These are phyloP conservation scores for Fusarium musae DNA, from an alignment of 2,329 filamentous ascomycete genomes.

Conservation along the genomic window DNA sequence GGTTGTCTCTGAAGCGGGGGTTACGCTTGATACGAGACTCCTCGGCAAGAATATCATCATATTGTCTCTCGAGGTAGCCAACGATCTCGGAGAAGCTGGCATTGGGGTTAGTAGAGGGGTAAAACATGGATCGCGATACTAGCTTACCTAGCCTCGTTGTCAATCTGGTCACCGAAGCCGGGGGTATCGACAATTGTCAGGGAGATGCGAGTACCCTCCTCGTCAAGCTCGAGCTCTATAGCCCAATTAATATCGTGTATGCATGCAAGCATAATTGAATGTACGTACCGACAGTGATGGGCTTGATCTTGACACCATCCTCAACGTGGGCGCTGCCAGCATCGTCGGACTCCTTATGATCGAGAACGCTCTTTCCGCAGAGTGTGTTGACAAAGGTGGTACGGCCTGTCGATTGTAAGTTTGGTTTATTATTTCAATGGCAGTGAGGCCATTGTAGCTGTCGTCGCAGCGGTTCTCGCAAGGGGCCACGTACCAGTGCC, in stretches of 20 bases:
- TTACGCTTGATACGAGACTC: slow-evolving; percentile 99
- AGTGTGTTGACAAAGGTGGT: slow-evolving; percentile 99
- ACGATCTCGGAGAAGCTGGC: slow-evolving; percentile 94
- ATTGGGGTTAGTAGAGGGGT: slow-evolving; percentile 12
- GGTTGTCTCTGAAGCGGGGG: slow-evolving; percentile 98
- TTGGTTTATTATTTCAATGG: slow-evolving; percentile 22
- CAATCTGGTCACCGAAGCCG: slow-evolving; percentile 98
- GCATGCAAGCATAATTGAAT: neutral
- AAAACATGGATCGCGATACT: neutral
- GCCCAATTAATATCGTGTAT: slow-evolving; percentile 43
- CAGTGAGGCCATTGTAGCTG: slow-evolving; percentile 9
- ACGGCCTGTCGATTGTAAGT: slow-evolving; percentile 71
- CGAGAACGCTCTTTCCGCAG: slow-evolving; percentile 91
- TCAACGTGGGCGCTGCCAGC: slow-evolving; percentile 88
- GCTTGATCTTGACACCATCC: slow-evolving; percentile 98
- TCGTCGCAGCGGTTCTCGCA: slow-evolving; percentile 24
- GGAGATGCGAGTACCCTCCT: slow-evolving; percentile 97
- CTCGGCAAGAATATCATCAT: slow-evolving; percentile 98
- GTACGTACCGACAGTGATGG: slow-evolving; percentile 87
- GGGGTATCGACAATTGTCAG: slow-evolving; percentile 98
- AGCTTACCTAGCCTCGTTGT: slow-evolving; percentile 93
- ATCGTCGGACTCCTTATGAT: slow-evolving; percentile 94
- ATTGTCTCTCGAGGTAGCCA: slow-evolving; percentile 98
- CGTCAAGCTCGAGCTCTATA: slow-evolving; percentile 91
- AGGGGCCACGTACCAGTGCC: slow-evolving; percentile 81